Evolutionary conservation across 768 basidiomycete species (phyloP), one percentile per base, ranked within the genome.

Genomic region (Suillus subluteus): DNA sequence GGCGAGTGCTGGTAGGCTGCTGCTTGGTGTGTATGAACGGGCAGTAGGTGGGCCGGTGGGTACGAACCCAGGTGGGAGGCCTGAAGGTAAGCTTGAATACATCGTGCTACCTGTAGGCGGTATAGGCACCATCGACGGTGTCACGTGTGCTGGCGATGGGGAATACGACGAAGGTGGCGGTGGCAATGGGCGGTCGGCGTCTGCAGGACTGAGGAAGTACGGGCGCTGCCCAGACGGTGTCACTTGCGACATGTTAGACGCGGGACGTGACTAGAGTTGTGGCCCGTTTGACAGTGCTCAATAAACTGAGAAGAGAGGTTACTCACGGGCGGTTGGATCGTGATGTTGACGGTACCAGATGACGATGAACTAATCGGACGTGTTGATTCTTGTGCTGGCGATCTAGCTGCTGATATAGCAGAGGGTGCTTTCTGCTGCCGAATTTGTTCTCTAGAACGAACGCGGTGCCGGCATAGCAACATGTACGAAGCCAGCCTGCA

Each of bases 31-130:
- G 58, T 72, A 75, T 2, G 70, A 56, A 8, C 58, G 62, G 1
- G 72, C 65, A 2, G 71, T 74, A 11, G 73, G 67, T 6, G 67
- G 72, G 0, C 76, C 76, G 13, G 66, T 52, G 16, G 80, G 75
- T 7, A 82, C 70, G 58, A 82, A 82, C 6, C 81, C 81, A 1
- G 76, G 79, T 3, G 81, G 81, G 0, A 81, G 75, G 0, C 76
- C 75, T 13, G 71, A 67, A 1, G 75, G 70, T 21, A 79, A 35
- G 1, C 61, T 69, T 67, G 80, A 73, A 66, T 68, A 70, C n/a
- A 74, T 70, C 40, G 67, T 69, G 9, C 61, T 48, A 5, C 67
- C 64, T 21, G 65, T 58, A 59, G 43, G 26, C 1, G 68, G 66
- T 16, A 67, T 40, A 35, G 67, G 69, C 11, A 52, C 59, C 59